These are phyloP conservation scores for Sphagnurus paluster DNA, from an alignment of 1,284 basidiomycete species.

Conservation along the genomic window DNA sequence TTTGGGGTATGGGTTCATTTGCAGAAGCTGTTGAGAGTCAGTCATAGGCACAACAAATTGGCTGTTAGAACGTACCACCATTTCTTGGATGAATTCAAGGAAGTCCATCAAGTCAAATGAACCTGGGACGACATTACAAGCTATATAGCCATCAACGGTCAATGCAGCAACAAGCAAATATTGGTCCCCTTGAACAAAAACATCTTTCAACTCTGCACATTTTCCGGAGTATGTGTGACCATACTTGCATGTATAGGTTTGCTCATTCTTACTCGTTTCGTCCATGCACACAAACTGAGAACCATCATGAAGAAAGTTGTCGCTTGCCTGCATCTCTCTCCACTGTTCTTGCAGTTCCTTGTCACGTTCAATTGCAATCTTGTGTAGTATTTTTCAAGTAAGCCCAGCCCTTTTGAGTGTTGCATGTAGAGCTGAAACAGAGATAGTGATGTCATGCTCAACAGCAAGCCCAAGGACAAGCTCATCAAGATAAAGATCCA, in stretches of 20 bases:
- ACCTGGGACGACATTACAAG: constrained; percentile 23
- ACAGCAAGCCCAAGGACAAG: constrained; percentile 24
- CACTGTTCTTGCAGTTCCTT: constrained; percentile 11
- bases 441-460: constrained; percentile 21
- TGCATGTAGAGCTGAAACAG: constrained; percentile 13
- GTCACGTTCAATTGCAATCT: constrained; percentile 22
- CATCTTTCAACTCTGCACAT: constrained; percentile 19
- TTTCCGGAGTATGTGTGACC: constrained; percentile 18
- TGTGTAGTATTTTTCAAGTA: constrained; percentile 25
- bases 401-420: constrained; percentile 23
- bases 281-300: constrained; percentile 24
- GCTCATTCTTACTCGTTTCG: constrained; percentile 27
- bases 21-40: constrained; percentile 11
- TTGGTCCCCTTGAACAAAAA: background rate
- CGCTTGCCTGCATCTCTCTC: too few species aligned
- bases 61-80: constrained; percentile 25
- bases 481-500: constrained; percentile 24
- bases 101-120: constrained; percentile 25
- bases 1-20: constrained; percentile 19
- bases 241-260: constrained; percentile 14
- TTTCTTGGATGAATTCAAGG: constrained; percentile 24
- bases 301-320: constrained; percentile 11
- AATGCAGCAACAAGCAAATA: constrained; percentile 27
- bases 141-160: constrained; percentile 24
- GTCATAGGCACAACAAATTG: background rate